These are phyloP conservation scores for Suaeda aralocaspica DNA, from an alignment of 148 eudicot species.

Conservation along the genomic window DNA sequence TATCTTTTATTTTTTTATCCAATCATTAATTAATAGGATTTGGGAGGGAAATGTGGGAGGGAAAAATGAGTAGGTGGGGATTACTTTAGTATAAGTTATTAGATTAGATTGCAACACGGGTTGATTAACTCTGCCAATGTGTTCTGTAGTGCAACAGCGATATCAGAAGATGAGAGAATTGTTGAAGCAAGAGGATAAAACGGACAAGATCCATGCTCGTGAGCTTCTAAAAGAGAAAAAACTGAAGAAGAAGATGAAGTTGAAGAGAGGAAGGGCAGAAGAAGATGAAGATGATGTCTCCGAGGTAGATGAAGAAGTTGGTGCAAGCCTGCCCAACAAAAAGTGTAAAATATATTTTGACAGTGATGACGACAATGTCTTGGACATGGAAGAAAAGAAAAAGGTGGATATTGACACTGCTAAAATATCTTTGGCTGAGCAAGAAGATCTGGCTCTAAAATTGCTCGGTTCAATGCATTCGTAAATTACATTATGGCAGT, in stretches of 20 bases:
- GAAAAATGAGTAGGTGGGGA: no score
- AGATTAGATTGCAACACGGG: neutral
- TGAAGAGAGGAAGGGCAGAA: constrained; percentile 46
- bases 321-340: constrained; percentile 30
- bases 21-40: no score
- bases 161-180: constrained; percentile 47
- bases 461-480: constrained; percentile 68
- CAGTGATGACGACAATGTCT: constrained; percentile 39
- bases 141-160: constrained; percentile 32
- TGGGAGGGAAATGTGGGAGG: no score
- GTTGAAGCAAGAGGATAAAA: constrained; percentile 54
- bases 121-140: neutral
- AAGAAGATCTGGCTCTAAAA: constrained; percentile 80
- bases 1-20: no score
- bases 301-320: constrained; percentile 41
- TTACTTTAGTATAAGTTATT: no score
- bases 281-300: constrained; percentile 44
- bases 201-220: constrained; percentile 64
- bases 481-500: constrained; percentile 1
- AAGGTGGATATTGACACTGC: constrained; percentile 25
- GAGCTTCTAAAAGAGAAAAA: constrained; percentile 64
- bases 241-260: constrained; percentile 57
- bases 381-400: constrained; percentile 15
- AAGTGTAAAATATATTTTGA: constrained; percentile 49
- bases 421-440: constrained; percentile 58